Conservation (phyloP, 2,329 filamentous ascomycete genomes). For the Ploettnerulaceae sp. region DNA sequence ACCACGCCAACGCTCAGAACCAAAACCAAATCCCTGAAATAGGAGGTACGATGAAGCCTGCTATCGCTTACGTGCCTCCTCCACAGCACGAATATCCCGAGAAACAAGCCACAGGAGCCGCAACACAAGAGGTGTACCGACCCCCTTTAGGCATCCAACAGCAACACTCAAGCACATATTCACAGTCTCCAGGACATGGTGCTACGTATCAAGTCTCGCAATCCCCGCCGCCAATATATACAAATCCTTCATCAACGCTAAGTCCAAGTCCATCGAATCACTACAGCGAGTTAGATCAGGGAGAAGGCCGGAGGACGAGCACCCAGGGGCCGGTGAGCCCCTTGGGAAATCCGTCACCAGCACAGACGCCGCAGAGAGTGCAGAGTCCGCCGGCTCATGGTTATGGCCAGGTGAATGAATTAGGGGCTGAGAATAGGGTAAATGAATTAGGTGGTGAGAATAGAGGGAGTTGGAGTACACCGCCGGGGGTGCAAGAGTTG, state of each 20-base stretch:
- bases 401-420: background rate
- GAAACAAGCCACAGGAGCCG: conserved; percentile 1
- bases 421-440: background rate
- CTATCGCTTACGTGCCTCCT: conserved; percentile 1
- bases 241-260: conserved; percentile 1
- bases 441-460: conserved; percentile 8
- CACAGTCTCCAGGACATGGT: too few species aligned
- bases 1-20: conserved; percentile 9
- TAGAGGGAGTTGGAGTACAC: conserved; percentile 4
- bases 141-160: background rate
- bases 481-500: conserved; percentile 13
- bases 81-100: background rate
- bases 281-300: conserved; percentile 13
- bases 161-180: background rate
- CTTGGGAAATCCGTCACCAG: background rate
- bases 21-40: conserved; percentile 12
- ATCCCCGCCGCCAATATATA: conserved; percentile 16
- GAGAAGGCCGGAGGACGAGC: background rate
- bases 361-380: background rate
- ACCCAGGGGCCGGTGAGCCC: conserved; percentile 5
- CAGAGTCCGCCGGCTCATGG: background rate
- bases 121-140: background rate
- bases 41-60: conserved; percentile 14
- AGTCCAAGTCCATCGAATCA: conserved; percentile 5
- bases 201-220: too few species aligned